phyloP scores from a whole-genome alignment of 1,284 basidiomycete genomes.

The Irpex lacteus region DNA sequence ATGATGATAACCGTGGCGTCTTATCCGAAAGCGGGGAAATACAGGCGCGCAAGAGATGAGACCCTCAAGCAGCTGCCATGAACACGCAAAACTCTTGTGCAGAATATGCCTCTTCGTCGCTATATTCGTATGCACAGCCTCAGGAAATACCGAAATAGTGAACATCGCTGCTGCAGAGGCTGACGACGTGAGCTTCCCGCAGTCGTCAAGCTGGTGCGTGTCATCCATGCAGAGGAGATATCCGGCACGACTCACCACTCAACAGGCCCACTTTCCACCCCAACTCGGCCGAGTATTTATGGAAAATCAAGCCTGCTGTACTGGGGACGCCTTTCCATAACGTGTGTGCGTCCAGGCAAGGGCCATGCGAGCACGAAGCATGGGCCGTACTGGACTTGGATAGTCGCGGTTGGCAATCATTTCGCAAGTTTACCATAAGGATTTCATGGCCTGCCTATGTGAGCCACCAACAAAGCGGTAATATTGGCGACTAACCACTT shows the following conservation, averaged over 20 bases:
- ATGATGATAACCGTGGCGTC: background rate
- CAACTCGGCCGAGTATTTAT: constrained; percentile 28
- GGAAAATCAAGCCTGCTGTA: constrained; percentile 42
- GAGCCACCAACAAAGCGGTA: constrained; percentile 25
- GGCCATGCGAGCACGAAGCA: constrained; percentile 46
- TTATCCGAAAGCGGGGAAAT: background rate
- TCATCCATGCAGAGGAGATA: background rate
- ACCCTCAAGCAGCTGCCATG: background rate
- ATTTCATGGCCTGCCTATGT: constrained; percentile 69
- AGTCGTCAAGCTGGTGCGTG: constrained; percentile 37
- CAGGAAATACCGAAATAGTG: constrained; percentile 66
- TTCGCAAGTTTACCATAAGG: constrained; percentile 55
- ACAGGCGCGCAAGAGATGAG: background rate
- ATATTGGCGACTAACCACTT: background rate
- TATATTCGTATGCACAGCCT: constrained; percentile 8
- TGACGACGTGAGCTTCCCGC: constrained; percentile 20
- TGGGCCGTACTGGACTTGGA: constrained; percentile 58
- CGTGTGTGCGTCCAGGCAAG: constrained; percentile 18
- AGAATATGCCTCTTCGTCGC: background rate
- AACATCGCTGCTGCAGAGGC: constrained; percentile 44
- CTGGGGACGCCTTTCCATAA: constrained; percentile 33
- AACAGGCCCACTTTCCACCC: constrained; percentile 31
- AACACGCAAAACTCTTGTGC: background rate
- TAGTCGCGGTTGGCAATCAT: constrained; percentile 39
- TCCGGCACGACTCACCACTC: background rate